Base-by-base conservation (phyloP, 352 stramenopile genomes). In the Thraustochytrium striatum region DNA sequence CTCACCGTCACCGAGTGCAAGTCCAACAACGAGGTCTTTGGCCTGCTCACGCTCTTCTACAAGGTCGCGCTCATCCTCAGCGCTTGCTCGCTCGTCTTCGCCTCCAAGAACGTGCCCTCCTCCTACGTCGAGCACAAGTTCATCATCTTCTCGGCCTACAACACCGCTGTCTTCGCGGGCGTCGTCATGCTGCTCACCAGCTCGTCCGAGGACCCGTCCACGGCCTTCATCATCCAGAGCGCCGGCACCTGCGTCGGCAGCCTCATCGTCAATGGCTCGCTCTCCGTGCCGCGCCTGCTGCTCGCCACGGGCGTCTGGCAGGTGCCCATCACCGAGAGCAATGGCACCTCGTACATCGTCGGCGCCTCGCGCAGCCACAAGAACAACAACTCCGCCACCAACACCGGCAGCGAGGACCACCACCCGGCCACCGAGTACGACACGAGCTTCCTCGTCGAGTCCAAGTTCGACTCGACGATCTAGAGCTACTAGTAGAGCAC, bases 61-160 rank as follows among this genome's bases (percentile, higher is more conserved):
- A 55, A 55, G 25, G 47, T 55, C 16, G 16, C 25, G 47, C 47
- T 55, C 16, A 55, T 55, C 25, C 25, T 55, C 16, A 55, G 16
- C 16, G 47, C 47, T 21, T 55, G 47, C 47, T 55, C 25, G 16
- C 25, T 55, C 16, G 47, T 55, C 16, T 55, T 55, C 47, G 25
- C 16, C 47, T 55, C 47, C 16, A 55, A 55, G 47, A 55, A 55
- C 25, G 47, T 55, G 16, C 47, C 47, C 16, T 55, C 47, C 16
- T 55, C 47, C 47, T 55, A 55, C 25, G 47, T 55, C 47, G 47
- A 55, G 47, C 47, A 55, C 47, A 55, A 55, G 47, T 55, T 55
- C 47, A 55, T 55, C 47, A 55, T 55, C 47, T 55, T 55, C 25
- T 55, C 47, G 16, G 47, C 47, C 25, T 55, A 55, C 47, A 55